phyloP scores from a whole-genome alignment of 345 rosid species.

The Rhizophora mangle region DNA sequence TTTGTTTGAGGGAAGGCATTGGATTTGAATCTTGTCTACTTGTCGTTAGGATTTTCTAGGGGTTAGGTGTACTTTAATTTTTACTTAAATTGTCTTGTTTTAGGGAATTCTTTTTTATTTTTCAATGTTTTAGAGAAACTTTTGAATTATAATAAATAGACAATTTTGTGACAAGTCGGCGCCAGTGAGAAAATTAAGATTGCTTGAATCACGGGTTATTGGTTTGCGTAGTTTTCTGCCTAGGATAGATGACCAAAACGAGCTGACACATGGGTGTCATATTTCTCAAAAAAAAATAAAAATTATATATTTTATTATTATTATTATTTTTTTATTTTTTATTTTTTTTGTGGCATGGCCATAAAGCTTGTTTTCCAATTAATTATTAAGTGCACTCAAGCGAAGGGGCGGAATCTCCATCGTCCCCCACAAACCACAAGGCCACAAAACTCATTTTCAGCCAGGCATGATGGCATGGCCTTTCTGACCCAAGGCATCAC shows the following conservation, averaged over 20 bases:
- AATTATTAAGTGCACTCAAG: background rate
- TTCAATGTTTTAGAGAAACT: too few species aligned
- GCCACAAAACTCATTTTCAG: background rate
- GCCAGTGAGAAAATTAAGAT: background rate
- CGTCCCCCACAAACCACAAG: constrained; percentile 17
- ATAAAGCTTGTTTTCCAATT: background rate
- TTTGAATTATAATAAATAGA: background rate
- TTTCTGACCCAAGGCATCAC: background rate
- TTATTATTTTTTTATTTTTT: too few species aligned
- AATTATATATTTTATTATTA: too few species aligned
- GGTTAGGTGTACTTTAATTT: background rate
- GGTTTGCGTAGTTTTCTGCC: too few species aligned
- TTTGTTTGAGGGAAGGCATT: constrained; percentile 24
- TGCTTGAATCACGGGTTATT: too few species aligned
- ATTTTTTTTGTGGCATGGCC: too few species aligned
- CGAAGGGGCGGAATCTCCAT: background rate
- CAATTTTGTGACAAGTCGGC: background rate
- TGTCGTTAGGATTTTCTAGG: constrained; percentile 30
- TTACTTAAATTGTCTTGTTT: background rate
- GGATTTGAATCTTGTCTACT: constrained; percentile 21
- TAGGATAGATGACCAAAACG: too few species aligned
- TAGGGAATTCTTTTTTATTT: background rate
- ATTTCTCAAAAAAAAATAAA: too few species aligned
- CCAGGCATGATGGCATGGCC: background rate
- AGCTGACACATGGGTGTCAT: too few species aligned